Evolutionary conservation across 352 stramenopile genomes (phyloP).

Genomic region (Phytophthora rubi): DNA sequence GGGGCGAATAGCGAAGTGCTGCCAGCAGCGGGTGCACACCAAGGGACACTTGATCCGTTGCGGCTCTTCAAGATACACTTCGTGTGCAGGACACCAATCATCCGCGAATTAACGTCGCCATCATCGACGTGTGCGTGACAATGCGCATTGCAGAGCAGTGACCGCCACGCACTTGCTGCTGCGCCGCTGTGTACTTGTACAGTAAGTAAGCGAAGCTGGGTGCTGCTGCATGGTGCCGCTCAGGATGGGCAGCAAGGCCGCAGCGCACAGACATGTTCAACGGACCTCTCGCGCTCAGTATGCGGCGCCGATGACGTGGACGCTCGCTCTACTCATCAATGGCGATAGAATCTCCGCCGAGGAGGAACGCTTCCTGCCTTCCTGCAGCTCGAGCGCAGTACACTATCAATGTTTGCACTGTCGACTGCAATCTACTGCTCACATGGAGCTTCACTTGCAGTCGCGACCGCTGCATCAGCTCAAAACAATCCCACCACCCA

Average conservation of each 20-base stretch:
- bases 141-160: too few relatives aligned
- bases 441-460: too few relatives aligned
- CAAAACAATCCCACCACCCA: not conserved
- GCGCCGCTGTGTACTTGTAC: too few relatives aligned
- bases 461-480: not conserved
- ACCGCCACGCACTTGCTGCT: not conserved
- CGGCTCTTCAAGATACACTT: constrained; percentile 30
- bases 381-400: not conserved
- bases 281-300: not conserved
- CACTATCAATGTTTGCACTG: too few relatives aligned
- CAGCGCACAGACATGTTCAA: constrained; percentile 13
- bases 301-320: constrained; percentile 5
- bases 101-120: too few relatives aligned
- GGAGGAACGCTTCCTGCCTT: too few relatives aligned
- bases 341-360: not conserved
- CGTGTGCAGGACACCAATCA: constrained; percentile 5
- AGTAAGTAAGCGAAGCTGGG: constrained; percentile 6
- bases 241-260: constrained; percentile 6
- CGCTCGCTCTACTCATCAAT: not conserved
- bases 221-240: constrained; percentile 3
- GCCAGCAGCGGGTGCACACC: not conserved
- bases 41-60: constrained; percentile 7
- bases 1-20: not conserved
- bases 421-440: too few relatives aligned
- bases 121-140: too few relatives aligned